Evolutionary conservation across 768 basidiomycete genomes (phyloP).

Genomic region (Lactarius sp.): DNA sequence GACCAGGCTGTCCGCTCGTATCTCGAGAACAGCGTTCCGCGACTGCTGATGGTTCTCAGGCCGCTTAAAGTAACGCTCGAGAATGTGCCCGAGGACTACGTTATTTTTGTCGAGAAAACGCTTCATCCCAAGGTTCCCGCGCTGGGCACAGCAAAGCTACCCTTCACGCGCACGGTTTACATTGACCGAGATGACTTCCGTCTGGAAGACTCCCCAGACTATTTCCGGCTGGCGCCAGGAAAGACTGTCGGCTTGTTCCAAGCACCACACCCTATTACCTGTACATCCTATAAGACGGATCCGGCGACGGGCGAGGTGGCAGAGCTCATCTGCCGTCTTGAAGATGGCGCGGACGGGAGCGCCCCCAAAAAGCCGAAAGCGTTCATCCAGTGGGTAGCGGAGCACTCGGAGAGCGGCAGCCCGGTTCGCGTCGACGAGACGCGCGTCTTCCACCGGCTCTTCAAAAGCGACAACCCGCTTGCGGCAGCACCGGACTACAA

Average conservation of each 20-base stretch:
- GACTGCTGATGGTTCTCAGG: conserved; percentile 85
- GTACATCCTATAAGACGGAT: conserved; percentile 82
- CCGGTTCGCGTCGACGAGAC: conserved; percentile 86
- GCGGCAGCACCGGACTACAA: conserved; percentile 66
- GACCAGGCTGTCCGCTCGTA: conserved; percentile 86
- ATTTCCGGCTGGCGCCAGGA: conserved; percentile 95
- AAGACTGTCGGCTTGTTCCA: conserved; percentile 97
- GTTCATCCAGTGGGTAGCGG: conserved; percentile 96
- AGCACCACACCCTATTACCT: conserved; percentile 87
- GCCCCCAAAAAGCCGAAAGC: conserved; percentile 77
- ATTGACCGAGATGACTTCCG: conserved; percentile 95
- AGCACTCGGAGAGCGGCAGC: conserved; percentile 69
- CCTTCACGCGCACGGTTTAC: conserved; percentile 84
- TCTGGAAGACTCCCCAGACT: conserved; percentile 84
- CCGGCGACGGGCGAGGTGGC: conserved; percentile 63
- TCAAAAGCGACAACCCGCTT: conserved; percentile 88
- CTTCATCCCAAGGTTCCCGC: conserved; percentile 91
- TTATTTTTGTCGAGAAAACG: conserved; percentile 80
- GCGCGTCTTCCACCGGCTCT: conserved; percentile 87
- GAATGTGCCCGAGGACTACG: conserved; percentile 84
- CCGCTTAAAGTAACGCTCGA: conserved; percentile 90
- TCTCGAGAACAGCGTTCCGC: conserved; percentile 81
- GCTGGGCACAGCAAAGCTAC: conserved; percentile 75
- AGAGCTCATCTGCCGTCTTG: conserved; percentile 75
- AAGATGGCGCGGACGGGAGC: conserved; percentile 50